A percentile compares a stretch with the other conserved stretches of the same genome.
phyloP scores from a whole-genome alignment of 768 basidiomycete species.

The Hericium rajendrae region DNA sequence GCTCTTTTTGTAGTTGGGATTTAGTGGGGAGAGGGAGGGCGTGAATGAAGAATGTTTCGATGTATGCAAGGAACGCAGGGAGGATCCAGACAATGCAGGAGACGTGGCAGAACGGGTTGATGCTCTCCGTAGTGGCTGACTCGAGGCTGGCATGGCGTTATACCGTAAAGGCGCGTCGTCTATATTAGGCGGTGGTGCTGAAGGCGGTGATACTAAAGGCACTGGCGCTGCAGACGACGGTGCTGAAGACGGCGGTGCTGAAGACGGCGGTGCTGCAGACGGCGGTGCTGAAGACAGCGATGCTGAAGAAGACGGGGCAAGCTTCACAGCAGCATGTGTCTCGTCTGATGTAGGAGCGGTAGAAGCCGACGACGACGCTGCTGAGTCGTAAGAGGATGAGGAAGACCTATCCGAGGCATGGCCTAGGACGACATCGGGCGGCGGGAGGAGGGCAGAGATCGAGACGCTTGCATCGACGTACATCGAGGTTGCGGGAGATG shows the following conservation, averaged over 20 bases:
- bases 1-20: background rate
- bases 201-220: background rate
- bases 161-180: too few relatives aligned
- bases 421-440: constrained; percentile 9
- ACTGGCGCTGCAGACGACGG: background rate
- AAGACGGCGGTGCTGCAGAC: background rate
- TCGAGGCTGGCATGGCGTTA: background rate
- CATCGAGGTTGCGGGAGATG: constrained; percentile 5
- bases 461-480: constrained; percentile 2
- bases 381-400: constrained; percentile 2
- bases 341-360: constrained; percentile 12
- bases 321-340: background rate
- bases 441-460: background rate
- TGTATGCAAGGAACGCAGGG: background rate
- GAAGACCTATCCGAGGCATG: background rate
- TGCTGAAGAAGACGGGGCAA: background rate
- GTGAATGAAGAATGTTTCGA: background rate
- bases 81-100: background rate
- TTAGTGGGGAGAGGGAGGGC: background rate
- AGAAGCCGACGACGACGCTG: constrained; percentile 13
- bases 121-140: background rate
- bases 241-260: background rate
- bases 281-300: background rate
- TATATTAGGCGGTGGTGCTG: background rate
- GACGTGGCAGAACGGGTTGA: background rate